Base-by-base conservation (phyloP, 192 early-diverging fungal species). In the Chytriomyces sp. region DNA sequence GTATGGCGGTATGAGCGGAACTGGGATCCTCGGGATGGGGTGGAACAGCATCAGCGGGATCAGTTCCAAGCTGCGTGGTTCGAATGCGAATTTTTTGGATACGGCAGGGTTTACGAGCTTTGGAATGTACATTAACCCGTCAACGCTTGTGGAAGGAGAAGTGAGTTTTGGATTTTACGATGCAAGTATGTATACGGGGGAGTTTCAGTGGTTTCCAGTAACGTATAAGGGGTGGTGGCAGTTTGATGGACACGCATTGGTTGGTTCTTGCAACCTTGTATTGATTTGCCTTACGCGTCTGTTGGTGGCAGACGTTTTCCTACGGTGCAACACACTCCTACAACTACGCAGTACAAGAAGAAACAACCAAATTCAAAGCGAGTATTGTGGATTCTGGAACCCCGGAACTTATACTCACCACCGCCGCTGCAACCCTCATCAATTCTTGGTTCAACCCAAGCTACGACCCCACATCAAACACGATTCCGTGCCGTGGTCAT, bases 51-150 rank as follows among this genome's bases (percentile, higher is more conserved):
- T 62, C 60, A 36, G 32, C 26, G 26, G 38, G 12, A 62, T 62
- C 38, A 36, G 32, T 26, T 8, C 19, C 31, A 36, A 28, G 38
- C 60, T 62, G 12, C n/a, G n/a, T n/a, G 41, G 41, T 17, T 10
- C 12, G 10, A 62, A 62, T 26, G 60, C 60, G 12, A 62, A 62
- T 36, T 62, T 62, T 37, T 36, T 62, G 60, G 60, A 62, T 37
- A 7, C 7, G 17, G 7, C 38, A 10, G 60, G 60, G 8, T 10
- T 37, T 12, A 19, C 60, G 0, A 14, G 30, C 10, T 62, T 62
- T 38, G 60, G 60, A 28, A 38, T 62, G 14, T 62, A 73, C n/a
- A 75, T 69, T 57, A 32, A 22, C 33, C 41, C 55, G 33, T 30
- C 73, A 52, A 33, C 44, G 36, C 28, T 49, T 39, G 12, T 37